Evolutionary conservation across 108 stramenopile species (phyloP).

Genomic region (Cyclotella atomus): DNA sequence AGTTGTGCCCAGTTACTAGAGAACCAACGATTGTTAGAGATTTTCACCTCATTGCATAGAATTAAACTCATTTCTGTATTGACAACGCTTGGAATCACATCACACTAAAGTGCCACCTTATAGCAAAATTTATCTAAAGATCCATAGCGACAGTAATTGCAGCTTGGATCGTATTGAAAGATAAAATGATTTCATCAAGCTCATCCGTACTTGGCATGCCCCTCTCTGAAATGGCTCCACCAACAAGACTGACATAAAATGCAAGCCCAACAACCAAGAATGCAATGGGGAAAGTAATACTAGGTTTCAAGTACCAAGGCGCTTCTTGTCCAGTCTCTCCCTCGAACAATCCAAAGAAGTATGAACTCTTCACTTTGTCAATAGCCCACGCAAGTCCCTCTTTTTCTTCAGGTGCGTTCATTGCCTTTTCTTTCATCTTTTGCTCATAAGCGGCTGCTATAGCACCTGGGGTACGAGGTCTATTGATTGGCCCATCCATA

Average conservation of each 20-base stretch:
- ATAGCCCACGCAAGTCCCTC: conserved; percentile 76
- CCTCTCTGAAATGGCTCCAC: conserved; percentile 81
- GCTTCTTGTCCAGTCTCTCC: conserved; percentile 90
- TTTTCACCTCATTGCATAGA: too few relatives aligned
- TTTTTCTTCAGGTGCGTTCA: conserved; percentile 50
- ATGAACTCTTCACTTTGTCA: conserved; percentile 79
- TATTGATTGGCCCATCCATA: conserved; percentile 47
- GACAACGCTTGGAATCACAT: too few relatives aligned
- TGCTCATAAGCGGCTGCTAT: conserved; percentile 81
- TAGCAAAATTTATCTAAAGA: not conserved
- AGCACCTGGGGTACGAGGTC: conserved; percentile 65
- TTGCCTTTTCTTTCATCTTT: conserved; percentile 54
- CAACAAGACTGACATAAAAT: conserved; percentile 71
- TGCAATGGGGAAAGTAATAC: conserved; percentile 92
- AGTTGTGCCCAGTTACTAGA: too few relatives aligned
- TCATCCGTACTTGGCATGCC: conserved; percentile 78
- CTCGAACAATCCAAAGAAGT: conserved; percentile 95
- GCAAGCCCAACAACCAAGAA: conserved; percentile 87
- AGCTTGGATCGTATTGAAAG: conserved; percentile 22
- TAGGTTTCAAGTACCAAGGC: conserved; percentile 92
- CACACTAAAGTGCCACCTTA: too few relatives aligned
- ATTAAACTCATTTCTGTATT: too few relatives aligned
- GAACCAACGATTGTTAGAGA: not conserved
- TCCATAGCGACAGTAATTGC: conserved; percentile 27
- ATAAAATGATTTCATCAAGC: conserved; percentile 79